phyloP scores from a whole-genome alignment of 2,329 filamentous ascomycete genomes.

The Corniculantispora saksenae region DNA sequence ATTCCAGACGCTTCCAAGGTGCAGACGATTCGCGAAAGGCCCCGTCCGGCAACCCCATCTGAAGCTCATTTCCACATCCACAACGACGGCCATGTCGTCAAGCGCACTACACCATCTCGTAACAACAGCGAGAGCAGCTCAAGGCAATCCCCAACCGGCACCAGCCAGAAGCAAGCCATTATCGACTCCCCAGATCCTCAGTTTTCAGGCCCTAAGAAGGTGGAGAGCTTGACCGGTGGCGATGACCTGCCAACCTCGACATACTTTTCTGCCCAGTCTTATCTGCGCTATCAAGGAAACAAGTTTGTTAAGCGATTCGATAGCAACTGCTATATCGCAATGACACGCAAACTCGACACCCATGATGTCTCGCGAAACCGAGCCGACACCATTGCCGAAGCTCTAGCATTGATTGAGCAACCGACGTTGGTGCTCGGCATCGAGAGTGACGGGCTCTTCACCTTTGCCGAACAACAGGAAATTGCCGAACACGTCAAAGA shows the following conservation, averaged over 20 bases:
- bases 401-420: constrained; percentile 80
- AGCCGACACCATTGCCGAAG: constrained; percentile 66
- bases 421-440: constrained; percentile 91
- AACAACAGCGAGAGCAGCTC: constrained; percentile 41
- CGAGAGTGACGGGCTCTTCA: constrained; percentile 93
- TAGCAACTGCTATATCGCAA: constrained; percentile 98
- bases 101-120: constrained; percentile 52
- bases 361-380: constrained; percentile 89
- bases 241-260: constrained; percentile 63
- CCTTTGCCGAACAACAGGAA: constrained; percentile 94
- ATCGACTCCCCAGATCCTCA: constrained; percentile 56
- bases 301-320: constrained; percentile 98
- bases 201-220: constrained; percentile 64
- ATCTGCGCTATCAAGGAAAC: constrained; percentile 90
- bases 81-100: constrained; percentile 75
- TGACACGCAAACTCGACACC: constrained; percentile 95
- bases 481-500: constrained; percentile 79
- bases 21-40: constrained; percentile 76
- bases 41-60: constrained; percentile 61
- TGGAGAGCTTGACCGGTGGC: constrained; percentile 48
- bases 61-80: constrained; percentile 79
- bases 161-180: constrained; percentile 27
- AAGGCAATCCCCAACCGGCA: constrained; percentile 29
- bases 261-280: constrained; percentile 98
- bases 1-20: constrained; percentile 81